A percentile compares a stretch with the other conserved stretches of the same genome.
These are phyloP conservation scores for Kalmusia sp. DNA, from an alignment of 2,329 filamentous ascomycete species.

Conservation along the genomic window DNA sequence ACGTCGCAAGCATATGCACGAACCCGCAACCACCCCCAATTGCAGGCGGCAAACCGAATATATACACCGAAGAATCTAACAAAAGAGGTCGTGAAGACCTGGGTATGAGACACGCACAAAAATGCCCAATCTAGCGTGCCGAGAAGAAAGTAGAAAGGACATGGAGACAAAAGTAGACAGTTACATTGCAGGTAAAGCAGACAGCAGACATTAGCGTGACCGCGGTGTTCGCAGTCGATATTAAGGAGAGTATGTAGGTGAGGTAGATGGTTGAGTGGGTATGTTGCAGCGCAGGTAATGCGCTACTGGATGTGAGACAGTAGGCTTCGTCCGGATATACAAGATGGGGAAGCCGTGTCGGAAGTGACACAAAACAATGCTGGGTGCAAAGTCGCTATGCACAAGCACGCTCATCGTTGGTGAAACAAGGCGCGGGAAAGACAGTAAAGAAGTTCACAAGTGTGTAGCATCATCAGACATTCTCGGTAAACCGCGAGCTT, in stretches of 20 bases:
- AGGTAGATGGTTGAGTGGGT: background rate
- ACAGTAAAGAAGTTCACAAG: conserved; percentile 30
- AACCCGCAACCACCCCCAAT: background rate
- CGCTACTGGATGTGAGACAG: conserved; percentile 13
- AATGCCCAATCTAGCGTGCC: conserved; percentile 20
- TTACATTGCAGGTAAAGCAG: background rate
- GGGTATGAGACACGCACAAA: conserved; percentile 28
- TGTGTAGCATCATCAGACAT: conserved; percentile 45
- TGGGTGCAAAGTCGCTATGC: conserved; percentile 23
- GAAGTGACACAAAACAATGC: conserved; percentile 14
- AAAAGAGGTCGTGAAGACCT: conserved; percentile 7
- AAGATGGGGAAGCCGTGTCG: conserved; percentile 19
- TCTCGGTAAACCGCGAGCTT: conserved; percentile 56
- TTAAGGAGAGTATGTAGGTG: conserved; percentile 29
- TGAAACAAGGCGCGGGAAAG: conserved; percentile 24
- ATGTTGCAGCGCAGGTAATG: conserved; percentile 6
- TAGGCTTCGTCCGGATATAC: conserved; percentile 28
- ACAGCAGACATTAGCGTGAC: conserved; percentile 31
- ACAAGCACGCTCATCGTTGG: conserved; percentile 36
- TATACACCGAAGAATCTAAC: conserved; percentile 20
- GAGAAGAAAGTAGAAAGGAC: conserved; percentile 11
- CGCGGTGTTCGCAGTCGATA: conserved; percentile 17
- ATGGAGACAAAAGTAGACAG: conserved; percentile 12
- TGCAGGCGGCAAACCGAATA: conserved; percentile 9
- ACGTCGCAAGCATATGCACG: conserved; percentile 29